Evolutionary conservation across 108 stramenopile genomes (phyloP).

Genomic region (Chaetoceros muelleri): DNA sequence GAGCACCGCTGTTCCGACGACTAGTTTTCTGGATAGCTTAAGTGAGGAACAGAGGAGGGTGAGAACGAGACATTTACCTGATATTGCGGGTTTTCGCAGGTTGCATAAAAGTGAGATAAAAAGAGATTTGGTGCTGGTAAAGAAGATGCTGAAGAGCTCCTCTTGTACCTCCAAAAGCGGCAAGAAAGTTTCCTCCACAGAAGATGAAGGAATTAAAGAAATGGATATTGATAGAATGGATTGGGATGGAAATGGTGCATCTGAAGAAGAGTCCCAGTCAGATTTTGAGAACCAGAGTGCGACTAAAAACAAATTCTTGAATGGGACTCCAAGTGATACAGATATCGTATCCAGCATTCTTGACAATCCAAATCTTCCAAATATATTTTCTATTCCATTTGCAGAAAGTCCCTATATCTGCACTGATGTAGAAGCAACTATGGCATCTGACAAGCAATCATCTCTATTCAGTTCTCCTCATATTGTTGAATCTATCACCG

Average conservation of each 20-base stretch:
- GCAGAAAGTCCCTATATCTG: not conserved
- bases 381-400: not conserved
- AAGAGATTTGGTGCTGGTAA: constrained; percentile 45
- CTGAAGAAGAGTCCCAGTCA: constrained; percentile 5
- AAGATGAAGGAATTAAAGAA: not conserved
- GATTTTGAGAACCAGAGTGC: constrained; percentile 2
- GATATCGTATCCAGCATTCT: not conserved
- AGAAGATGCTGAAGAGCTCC: constrained; percentile 16
- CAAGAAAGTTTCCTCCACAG: not conserved
- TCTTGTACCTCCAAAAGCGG: constrained; percentile 6
- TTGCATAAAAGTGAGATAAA: constrained; percentile 68
- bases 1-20: constrained; percentile 2
- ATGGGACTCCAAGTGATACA: not conserved
- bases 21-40: constrained; percentile 56
- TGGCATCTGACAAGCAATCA: constrained; percentile 7
- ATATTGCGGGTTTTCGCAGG: constrained; percentile 67
- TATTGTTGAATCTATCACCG: constrained; percentile 51
- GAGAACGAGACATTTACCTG: constrained; percentile 63
- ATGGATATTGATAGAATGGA: constrained; percentile 11
- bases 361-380: not conserved
- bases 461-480: constrained; percentile 27
- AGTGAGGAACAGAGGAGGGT: constrained; percentile 71
- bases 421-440: not conserved
- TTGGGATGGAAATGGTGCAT: constrained; percentile 1
- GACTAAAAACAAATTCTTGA: not conserved